phyloP scores from a whole-genome alignment of 345 rosid species.

The Pugionium cornutum region DNA sequence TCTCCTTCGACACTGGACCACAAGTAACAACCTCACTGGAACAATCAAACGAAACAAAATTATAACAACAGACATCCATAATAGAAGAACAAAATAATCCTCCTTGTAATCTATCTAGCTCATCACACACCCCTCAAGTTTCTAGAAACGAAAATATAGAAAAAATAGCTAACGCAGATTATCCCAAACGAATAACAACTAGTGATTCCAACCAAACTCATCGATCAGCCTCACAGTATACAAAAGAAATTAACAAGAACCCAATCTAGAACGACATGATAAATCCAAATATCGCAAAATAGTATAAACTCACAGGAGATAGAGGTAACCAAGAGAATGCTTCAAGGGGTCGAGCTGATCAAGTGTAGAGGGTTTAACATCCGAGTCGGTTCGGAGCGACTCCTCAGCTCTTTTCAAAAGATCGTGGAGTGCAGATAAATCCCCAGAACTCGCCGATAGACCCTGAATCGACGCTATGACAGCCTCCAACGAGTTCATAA shows the following conservation, averaged over 20 bases:
- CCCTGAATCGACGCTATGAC: slow-evolving; percentile 58
- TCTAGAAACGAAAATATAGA: not conserved
- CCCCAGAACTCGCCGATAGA: slow-evolving; percentile 49
- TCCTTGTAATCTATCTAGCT: not conserved
- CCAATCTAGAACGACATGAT: not conserved
- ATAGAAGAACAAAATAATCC: not conserved
- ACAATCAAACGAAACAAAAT: too few species aligned
- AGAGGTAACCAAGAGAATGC: slow-evolving; percentile 78
- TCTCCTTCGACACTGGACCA: not conserved
- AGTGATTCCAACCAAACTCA: not conserved
- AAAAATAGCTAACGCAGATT: not conserved
- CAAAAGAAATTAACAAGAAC: not conserved
- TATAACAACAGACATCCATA: not conserved
- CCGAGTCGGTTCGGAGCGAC: slow-evolving; percentile 50
- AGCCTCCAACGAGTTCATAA: slow-evolving; percentile 36
- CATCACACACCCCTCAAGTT: slow-evolving; percentile 9
- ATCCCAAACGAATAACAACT: not conserved
- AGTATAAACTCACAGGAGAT: slow-evolving; percentile 51
- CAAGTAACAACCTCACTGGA: too few species aligned
- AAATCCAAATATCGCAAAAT: slow-evolving; percentile 9
- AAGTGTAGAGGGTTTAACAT: slow-evolving; percentile 49
- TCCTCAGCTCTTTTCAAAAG: slow-evolving; percentile 54
- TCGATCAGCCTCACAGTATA: not conserved
- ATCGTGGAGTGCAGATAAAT: slow-evolving; percentile 51
- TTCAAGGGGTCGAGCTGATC: slow-evolving; percentile 64